Evolutionary conservation across 1,284 basidiomycete genomes (phyloP), one percentile per base, ranked within the genome.

Genomic region (Ganoderma multipileum): DNA sequence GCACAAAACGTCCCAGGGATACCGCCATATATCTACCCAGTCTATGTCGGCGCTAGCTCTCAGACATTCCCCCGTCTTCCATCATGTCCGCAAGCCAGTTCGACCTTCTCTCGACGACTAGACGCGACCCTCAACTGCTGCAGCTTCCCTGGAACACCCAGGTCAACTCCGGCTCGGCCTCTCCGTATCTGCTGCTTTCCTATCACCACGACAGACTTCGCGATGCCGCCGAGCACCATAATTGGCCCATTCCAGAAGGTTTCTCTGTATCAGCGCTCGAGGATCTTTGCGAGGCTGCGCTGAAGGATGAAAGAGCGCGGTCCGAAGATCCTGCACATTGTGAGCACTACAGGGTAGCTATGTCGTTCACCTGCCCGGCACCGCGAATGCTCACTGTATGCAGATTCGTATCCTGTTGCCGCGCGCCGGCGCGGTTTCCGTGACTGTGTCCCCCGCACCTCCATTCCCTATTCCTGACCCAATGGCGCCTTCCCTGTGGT

Each of bases 331-430:
- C 52, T 2, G n/a, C 16, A 28, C 41, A 11, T 12, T 38, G 64
- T 8, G 6, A 20, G 2, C 50, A 30, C 47, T 68, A 67, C 42
- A 52, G 66, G 66, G 69, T 68, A 68, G 28, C 44, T 50, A n/a
- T 39, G 9, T 23, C 23, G 20, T 39, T 26, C 5, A 20, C 23
- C 28, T 42, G 7, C 1, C 28, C 12, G 38, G 30, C 3, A n/a
- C 33, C 47, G 52, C 58, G 20, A 39, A 41, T 52, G 55, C 71
- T 68, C 42, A 67, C 20, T 47, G 33, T 30, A 23, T 23, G 36
- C 33, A 93, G 91, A 76, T 93, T 64, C 89, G 91, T 36, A 80
- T 93, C 66, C 78, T 85, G 5, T 78, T 92, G 44, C 79, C 83
- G 2, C 76, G 78, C 30, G 74, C 81, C 18, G 89, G 89, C 16